Conservation (phyloP, 345 rosid genomes). For the Gynandropsis gynandra region DNA sequence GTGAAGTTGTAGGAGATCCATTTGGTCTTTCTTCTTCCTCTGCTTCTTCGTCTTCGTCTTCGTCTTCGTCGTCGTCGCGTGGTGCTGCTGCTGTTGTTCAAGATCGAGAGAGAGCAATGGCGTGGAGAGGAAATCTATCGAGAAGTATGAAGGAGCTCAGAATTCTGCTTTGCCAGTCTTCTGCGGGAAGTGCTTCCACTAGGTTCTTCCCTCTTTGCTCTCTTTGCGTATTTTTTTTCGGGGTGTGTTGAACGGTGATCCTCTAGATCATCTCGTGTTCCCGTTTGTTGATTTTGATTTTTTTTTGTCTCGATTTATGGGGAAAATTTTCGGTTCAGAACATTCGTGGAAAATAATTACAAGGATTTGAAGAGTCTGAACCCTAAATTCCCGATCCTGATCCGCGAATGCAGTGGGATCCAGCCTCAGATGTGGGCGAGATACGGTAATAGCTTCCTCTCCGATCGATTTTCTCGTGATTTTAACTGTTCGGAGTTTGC, state of each 20-base stretch:
- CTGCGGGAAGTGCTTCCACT: slow-evolving; percentile 58
- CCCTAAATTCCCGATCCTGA: slow-evolving; percentile 79
- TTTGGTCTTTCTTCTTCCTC: too few relatives aligned
- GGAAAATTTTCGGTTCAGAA: slow-evolving; percentile 27
- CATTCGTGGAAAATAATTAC: slow-evolving; percentile 79
- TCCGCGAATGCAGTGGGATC: slow-evolving; percentile 74
- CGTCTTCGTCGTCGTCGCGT: too few relatives aligned
- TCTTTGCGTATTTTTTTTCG: neutral
- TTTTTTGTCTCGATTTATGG: neutral
- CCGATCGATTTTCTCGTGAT: neutral
- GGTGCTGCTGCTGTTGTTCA: too few relatives aligned
- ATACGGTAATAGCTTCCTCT: slow-evolving; percentile 48
- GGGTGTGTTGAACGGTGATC: slow-evolving; percentile 7
- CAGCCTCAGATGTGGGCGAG: slow-evolving; percentile 96
- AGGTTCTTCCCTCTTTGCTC: slow-evolving; percentile 33
- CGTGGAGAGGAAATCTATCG: slow-evolving; percentile 42
- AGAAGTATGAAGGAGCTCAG: slow-evolving; percentile 51
- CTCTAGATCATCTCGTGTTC: neutral
- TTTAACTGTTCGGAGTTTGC: neutral
- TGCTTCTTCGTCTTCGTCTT: too few relatives aligned
- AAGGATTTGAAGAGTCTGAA: slow-evolving; percentile 75
- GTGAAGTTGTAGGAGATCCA: too few relatives aligned
- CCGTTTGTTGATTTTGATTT: neutral
- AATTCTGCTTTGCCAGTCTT: slow-evolving; percentile 63
- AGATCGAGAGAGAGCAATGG: slow-evolving; percentile 28